Percentiles rank a stretch among this genome's conserved stretches.
phyloP scores from a whole-genome alignment of 2,329 filamentous ascomycete genomes.

The Ascosphaera acerosa region DNA sequence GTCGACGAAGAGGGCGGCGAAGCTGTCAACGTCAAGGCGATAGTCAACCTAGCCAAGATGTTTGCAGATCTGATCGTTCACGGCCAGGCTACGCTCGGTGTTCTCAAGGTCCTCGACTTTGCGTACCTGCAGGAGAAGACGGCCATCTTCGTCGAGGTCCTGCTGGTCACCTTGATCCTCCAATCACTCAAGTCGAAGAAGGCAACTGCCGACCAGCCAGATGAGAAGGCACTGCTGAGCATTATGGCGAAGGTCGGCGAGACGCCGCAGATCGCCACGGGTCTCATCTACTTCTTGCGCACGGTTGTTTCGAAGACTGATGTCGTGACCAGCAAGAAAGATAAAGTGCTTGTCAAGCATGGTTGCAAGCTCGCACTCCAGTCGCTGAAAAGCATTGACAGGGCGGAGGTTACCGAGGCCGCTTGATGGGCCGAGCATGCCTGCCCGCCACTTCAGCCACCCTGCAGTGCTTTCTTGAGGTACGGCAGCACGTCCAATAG shows the following conservation, averaged over 20 bases:
- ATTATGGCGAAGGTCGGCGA: conserved; percentile 40
- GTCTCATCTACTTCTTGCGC: conserved; percentile 55
- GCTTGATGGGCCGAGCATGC: background rate
- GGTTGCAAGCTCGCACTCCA: conserved; percentile 18
- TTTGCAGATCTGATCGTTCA: conserved; percentile 37
- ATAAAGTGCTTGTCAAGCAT: conserved; percentile 26
- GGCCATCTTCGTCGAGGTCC: conserved; percentile 50
- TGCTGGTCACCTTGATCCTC: conserved; percentile 52
- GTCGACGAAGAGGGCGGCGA: conserved; percentile 23
- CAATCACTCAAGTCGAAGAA: conserved; percentile 25
- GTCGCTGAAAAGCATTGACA: conserved; percentile 13
- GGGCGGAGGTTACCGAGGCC: background rate
- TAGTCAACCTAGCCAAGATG: conserved; percentile 43
- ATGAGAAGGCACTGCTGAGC: conserved; percentile 25
- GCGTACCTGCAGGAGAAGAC: conserved; percentile 53
- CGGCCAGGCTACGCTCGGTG: conserved; percentile 29
- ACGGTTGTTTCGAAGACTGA: conserved; percentile 47
- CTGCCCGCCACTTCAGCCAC: background rate
- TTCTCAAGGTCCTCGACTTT: conserved; percentile 44
- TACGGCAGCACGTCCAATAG: background rate
- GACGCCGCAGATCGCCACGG: conserved; percentile 41
- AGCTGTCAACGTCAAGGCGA: conserved; percentile 27
- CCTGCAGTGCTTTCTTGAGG: background rate
- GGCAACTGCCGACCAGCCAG: conserved; percentile 5
- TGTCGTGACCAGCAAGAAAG: conserved; percentile 23